A percentile compares a stretch with the other conserved stretches of the same genome.
phyloP scores from a whole-genome alignment of 495 filamentous ascomycete species.

The Penicillium argentinense region DNA sequence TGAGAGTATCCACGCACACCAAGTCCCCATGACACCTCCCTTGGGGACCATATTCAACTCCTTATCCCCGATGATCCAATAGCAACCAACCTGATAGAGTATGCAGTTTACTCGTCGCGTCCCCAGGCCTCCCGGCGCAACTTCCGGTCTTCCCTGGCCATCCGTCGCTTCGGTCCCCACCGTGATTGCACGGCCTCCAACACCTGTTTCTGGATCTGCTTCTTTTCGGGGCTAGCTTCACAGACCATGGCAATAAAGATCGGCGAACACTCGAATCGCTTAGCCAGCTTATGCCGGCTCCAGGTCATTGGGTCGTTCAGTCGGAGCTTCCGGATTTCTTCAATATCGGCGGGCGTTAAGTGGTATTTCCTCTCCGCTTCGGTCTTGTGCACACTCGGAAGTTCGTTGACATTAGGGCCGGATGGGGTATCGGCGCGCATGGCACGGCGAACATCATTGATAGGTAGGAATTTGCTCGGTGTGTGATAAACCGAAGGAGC shows the following conservation, averaged over 20 bases:
- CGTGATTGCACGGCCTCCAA: slow-evolving; percentile 62
- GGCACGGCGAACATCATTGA: slow-evolving; percentile 67
- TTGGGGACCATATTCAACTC: background rate
- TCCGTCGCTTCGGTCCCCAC: slow-evolving; percentile 71
- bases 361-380: slow-evolving; percentile 70
- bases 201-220: slow-evolving; percentile 51
- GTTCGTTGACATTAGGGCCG: slow-evolving; percentile 25
- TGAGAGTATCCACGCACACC: background rate
- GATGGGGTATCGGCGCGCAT: slow-evolving; percentile 39
- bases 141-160: slow-evolving; percentile 71
- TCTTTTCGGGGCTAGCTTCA: slow-evolving; percentile 47
- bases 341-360: slow-evolving; percentile 69
- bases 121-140: slow-evolving; percentile 63
- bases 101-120: slow-evolving; percentile 38
- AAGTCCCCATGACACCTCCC: background rate
- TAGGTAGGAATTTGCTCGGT: slow-evolving; percentile 85
- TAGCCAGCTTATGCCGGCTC: slow-evolving; percentile 68
- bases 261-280: slow-evolving; percentile 72
- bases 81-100: background rate
- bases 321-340: slow-evolving; percentile 74
- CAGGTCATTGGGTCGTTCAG: slow-evolving; percentile 65
- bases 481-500: slow-evolving; percentile 81
- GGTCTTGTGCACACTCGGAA: slow-evolving; percentile 57
- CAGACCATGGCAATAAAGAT: slow-evolving; percentile 66
- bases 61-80: background rate